These are phyloP conservation scores for Williopsis jadinii DNA, from an alignment of 1,139 yeast genomes.

Conservation along the genomic window DNA sequence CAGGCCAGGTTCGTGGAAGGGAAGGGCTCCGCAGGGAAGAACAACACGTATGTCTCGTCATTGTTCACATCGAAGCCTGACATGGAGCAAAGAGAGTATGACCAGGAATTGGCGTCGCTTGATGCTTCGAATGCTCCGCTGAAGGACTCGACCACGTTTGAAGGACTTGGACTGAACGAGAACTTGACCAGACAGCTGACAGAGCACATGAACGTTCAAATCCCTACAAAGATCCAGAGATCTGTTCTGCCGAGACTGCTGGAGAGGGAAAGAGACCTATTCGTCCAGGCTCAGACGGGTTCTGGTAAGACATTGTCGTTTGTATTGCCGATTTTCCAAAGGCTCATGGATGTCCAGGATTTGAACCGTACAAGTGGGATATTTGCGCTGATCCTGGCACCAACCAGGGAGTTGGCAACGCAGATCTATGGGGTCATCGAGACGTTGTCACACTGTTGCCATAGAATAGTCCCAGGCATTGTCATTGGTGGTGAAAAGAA, in stretches of 20 bases:
- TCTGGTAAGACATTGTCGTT: constrained; percentile 92
- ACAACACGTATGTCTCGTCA: constrained; percentile 54
- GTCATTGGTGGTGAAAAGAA: constrained; percentile 98
- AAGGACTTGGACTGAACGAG: constrained; percentile 61
- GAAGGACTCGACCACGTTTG: constrained; percentile 60
- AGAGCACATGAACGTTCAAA: constrained; percentile 48
- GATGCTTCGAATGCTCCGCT: constrained; percentile 85
- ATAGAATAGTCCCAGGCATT: constrained; percentile 82
- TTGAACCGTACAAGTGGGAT: constrained; percentile 69
- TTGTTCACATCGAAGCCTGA: constrained; percentile 70
- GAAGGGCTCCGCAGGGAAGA: constrained; percentile 18
- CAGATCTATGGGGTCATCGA: constrained; percentile 84
- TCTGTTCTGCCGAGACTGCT: constrained; percentile 70
- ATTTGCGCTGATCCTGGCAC: constrained; percentile 81
- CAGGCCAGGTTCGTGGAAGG: constrained; percentile 21
- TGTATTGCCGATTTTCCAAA: constrained; percentile 71
- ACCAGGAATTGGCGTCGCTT: constrained; percentile 26
- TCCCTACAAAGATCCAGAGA: constrained; percentile 85
- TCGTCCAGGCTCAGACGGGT: constrained; percentile 93
- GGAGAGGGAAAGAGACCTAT: constrained; percentile 52
- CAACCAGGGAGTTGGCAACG: constrained; percentile 91
- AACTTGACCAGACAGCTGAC: constrained; percentile 48
- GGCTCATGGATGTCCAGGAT: constrained; percentile 49
- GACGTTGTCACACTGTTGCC: constrained; percentile 62
- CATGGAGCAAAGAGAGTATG: constrained; percentile 26